Conservation (phyloP, 2,329 filamentous ascomycete species). For the Arachnopeziza araneosa region DNA sequence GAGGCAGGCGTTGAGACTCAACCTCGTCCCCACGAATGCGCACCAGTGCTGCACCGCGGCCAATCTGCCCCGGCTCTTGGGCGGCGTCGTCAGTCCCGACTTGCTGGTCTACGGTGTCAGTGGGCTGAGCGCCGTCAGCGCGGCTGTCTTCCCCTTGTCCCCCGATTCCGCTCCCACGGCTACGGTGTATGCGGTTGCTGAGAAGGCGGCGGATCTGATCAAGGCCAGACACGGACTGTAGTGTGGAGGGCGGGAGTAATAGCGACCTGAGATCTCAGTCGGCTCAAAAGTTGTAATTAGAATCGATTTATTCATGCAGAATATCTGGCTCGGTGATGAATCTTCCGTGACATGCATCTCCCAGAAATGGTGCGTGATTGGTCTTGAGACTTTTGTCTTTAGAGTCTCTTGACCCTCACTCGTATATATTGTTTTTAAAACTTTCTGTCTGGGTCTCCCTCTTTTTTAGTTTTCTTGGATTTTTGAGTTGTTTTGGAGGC, state of each 20-base stretch:
- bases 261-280: not conserved
- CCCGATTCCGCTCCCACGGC: constrained; percentile 20
- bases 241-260: too few species aligned
- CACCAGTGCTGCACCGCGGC: constrained; percentile 30
- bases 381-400: too few species aligned
- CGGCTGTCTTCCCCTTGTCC: constrained; percentile 5
- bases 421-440: too few species aligned
- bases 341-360: too few species aligned
- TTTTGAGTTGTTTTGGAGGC: too few species aligned
- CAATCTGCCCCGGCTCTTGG: constrained; percentile 11
- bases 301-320: too few species aligned
- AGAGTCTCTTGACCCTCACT: too few species aligned
- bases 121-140: constrained; percentile 7
- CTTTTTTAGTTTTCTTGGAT: too few species aligned
- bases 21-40: constrained; percentile 30
- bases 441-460: too few species aligned
- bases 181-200: constrained; percentile 22
- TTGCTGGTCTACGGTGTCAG: constrained; percentile 11
- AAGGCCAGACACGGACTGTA: not conserved
- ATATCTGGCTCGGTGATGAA: too few species aligned
- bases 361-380: too few species aligned
- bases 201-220: constrained; percentile 14
- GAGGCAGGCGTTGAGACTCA: constrained; percentile 11
- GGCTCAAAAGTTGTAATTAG: not conserved
- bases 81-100: constrained; percentile 9